Percentiles rank a stretch among this genome's conserved stretches.
phyloP scores from a whole-genome alignment of 805 yeast species.

The Babjeviella inositovora region DNA sequence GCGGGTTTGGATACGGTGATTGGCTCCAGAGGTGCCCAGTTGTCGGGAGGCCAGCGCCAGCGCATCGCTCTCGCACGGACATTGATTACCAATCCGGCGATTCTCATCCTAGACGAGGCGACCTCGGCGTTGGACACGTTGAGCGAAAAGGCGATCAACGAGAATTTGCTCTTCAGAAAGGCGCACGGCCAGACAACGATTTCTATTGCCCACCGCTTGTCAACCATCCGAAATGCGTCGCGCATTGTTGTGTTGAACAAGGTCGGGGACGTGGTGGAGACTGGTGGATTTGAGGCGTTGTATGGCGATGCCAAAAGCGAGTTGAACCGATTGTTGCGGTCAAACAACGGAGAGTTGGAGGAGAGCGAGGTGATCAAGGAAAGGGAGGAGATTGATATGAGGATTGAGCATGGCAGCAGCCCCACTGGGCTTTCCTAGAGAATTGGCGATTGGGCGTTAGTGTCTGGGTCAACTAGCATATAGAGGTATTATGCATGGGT shows the following conservation, averaged over 20 bases:
- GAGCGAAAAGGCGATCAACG: conserved; percentile 73
- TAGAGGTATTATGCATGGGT: too few relatives aligned
- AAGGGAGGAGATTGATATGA: too few relatives aligned
- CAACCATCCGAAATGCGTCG: conserved; percentile 75
- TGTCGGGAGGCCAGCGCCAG: conserved; percentile 93
- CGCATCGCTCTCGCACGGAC: conserved; percentile 86
- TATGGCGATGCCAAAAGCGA: conserved; percentile 24
- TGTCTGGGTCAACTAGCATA: too few relatives aligned
- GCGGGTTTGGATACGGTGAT: conserved; percentile 68
- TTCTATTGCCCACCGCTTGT: conserved; percentile 81
- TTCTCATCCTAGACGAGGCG: conserved; percentile 85
- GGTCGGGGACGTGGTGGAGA: conserved; percentile 62
- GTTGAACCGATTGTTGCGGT: conserved; percentile 22
- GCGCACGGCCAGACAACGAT: conserved; percentile 54
- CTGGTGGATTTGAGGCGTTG: conserved; percentile 42
- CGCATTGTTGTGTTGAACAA: conserved; percentile 57
- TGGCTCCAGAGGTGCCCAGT: conserved; percentile 77
- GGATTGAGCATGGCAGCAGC: too few relatives aligned
- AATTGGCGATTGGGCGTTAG: too few relatives aligned
- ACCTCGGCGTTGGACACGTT: conserved; percentile 88
- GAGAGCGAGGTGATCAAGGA: too few relatives aligned
- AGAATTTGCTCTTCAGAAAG: conserved; percentile 43
- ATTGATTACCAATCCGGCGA: conserved; percentile 57
- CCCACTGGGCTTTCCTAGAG: too few relatives aligned
- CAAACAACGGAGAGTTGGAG: too few relatives aligned